Conservation (phyloP, 306 rosid species). For the Luffa acutangula region DNA sequence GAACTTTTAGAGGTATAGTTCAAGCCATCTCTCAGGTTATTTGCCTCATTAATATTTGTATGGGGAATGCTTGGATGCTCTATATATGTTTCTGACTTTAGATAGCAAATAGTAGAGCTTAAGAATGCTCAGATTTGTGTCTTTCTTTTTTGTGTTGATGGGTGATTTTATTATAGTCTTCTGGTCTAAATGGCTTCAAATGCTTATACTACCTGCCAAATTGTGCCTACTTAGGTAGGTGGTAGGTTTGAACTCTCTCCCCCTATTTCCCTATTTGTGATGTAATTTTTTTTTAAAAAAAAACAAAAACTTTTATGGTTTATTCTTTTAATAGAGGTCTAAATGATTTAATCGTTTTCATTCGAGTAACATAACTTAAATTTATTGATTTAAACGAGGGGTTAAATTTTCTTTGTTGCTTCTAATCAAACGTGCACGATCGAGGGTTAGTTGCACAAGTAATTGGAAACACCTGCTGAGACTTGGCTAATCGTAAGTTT, state of each 20-base stretch:
- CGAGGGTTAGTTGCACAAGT: not conserved
- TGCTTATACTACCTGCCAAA: not conserved
- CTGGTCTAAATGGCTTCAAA: not conserved
- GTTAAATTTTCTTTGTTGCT: too few species aligned
- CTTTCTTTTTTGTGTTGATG: not conserved
- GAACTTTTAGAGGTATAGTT: not conserved
- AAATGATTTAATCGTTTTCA: not conserved
- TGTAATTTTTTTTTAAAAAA: too few species aligned
- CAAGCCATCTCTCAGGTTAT: not conserved
- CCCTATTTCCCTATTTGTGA: too few species aligned
- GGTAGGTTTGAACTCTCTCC: too few species aligned
- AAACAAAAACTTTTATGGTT: not conserved
- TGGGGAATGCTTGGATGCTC: not conserved
- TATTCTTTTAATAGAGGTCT: not conserved
- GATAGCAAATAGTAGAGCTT: not conserved
- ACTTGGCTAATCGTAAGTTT: too few species aligned
- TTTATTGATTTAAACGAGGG: too few species aligned
- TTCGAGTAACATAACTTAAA: too few species aligned
- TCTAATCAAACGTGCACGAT: too few species aligned
- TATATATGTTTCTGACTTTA: not conserved
- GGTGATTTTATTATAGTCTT: not conserved
- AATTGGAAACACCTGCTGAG: too few species aligned
- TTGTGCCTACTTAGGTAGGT: not conserved
- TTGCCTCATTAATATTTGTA: not conserved
- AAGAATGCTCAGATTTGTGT: constrained; percentile 1